phyloP scores from a whole-genome alignment of 768 basidiomycete genomes.

The Phallus indusiatus region DNA sequence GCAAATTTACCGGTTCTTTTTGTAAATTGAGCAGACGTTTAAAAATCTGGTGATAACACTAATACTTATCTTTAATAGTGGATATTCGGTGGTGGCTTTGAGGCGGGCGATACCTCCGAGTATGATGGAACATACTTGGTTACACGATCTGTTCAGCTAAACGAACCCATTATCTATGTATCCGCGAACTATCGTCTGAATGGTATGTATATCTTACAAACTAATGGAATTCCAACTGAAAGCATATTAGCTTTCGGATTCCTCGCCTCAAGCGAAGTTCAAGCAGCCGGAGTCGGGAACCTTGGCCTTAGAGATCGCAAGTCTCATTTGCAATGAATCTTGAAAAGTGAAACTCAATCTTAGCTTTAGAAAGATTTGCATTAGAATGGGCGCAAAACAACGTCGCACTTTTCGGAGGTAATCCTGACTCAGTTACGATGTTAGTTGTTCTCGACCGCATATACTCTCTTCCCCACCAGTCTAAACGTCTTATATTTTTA shows the following conservation, averaged over 20 bases:
- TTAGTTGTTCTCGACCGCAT: neutral
- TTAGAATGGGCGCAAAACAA: slow-evolving; percentile 28
- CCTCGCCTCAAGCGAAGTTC: slow-evolving; percentile 10
- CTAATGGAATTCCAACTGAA: neutral
- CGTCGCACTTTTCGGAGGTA: slow-evolving; percentile 29
- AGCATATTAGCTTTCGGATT: slow-evolving; percentile 15
- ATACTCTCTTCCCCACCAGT: neutral
- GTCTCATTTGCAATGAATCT: neutral
- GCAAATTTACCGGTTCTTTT: slow-evolving; percentile 47
- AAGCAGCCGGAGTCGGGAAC: slow-evolving; percentile 11
- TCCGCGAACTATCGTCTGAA: slow-evolving; percentile 30
- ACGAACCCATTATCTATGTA: slow-evolving; percentile 29
- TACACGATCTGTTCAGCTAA: slow-evolving; percentile 21
- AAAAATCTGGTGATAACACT: neutral
- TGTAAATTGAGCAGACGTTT: slow-evolving; percentile 19
- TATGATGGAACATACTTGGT: slow-evolving; percentile 21
- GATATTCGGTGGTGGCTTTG: slow-evolving; percentile 25
- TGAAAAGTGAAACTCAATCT: neutral
- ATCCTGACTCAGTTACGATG: slow-evolving; percentile 13
- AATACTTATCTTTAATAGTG: slow-evolving; percentile 22
- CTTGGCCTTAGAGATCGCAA: slow-evolving; percentile 13
- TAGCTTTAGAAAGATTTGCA: slow-evolving; percentile 13
- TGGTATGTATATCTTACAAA: slow-evolving; percentile 18
- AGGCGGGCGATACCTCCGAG: slow-evolving; percentile 17
- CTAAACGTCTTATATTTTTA: neutral